Evolutionary conservation across 164 flowering plant species (phyloP).

Genomic region (Protea cynaroides): DNA sequence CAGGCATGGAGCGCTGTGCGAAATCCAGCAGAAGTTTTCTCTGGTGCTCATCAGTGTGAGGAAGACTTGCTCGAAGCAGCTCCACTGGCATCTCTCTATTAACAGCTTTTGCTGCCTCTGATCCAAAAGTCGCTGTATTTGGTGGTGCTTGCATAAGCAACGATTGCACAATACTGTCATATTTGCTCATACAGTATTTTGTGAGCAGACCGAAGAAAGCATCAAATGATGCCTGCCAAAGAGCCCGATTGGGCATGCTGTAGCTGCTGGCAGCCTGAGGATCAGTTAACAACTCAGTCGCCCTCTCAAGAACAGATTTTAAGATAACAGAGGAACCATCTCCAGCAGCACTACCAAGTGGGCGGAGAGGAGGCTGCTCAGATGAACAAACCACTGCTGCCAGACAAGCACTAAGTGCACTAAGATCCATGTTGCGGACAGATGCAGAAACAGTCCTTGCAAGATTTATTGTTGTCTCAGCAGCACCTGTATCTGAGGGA

Average conservation of each 20-base stretch:
- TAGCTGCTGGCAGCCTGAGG: slow-evolving; percentile 27
- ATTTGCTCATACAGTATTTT: slow-evolving; percentile 50
- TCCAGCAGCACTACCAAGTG: too few species aligned
- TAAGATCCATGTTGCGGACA: slow-evolving; percentile 66
- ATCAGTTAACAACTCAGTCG: too few species aligned
- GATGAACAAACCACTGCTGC: slow-evolving; percentile 68
- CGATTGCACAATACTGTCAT: slow-evolving; percentile 42
- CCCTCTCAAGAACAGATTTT: too few species aligned
- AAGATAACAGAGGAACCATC: too few species aligned
- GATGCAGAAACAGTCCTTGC: slow-evolving; percentile 35
- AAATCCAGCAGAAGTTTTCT: slow-evolving; percentile 40
- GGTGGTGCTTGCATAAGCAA: slow-evolving; percentile 13
- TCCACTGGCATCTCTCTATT: slow-evolving; percentile 53
- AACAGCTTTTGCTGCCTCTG: slow-evolving; percentile 38
- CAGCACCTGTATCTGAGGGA: slow-evolving; percentile 38
- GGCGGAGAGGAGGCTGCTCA: slow-evolving; percentile 72
- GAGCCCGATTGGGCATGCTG: slow-evolving; percentile 28
- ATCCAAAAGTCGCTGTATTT: slow-evolving; percentile 17
- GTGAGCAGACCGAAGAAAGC: slow-evolving; percentile 53
- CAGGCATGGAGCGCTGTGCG: slow-evolving; percentile 41
- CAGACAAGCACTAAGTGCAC: slow-evolving; percentile 61
- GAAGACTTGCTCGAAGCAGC: slow-evolving; percentile 49
- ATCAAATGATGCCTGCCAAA: slow-evolving; percentile 68
- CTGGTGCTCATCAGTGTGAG: slow-evolving; percentile 47
- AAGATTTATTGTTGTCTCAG: slow-evolving; percentile 34